Evolutionary conservation across 2,329 filamentous ascomycete genomes (phyloP).

Genomic region (Ascosphaera apis): DNA sequence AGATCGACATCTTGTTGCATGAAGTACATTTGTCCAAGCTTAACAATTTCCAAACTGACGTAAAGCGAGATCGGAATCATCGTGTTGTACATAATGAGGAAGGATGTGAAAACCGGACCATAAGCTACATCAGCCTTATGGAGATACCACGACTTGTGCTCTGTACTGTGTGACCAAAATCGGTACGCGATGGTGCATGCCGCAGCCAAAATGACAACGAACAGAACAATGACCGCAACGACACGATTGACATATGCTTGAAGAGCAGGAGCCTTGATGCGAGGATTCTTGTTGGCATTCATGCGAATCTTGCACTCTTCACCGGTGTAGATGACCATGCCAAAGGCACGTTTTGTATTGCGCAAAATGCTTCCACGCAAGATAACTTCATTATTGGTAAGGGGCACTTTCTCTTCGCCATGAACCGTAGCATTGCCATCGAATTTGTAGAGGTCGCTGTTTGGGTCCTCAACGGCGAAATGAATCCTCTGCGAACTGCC

Average conservation of each 20-base stretch:
- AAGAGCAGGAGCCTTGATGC: conserved; percentile 43
- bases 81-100: conserved; percentile 95
- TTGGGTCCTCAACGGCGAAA: conserved; percentile 85
- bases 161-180: conserved; percentile 34
- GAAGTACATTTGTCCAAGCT: conserved; percentile 92
- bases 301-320: conserved; percentile 99
- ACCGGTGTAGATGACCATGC: conserved; percentile 86
- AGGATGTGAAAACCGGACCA: conserved; percentile 90
- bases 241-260: conserved; percentile 48
- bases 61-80: conserved; percentile 94
- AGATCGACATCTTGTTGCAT: conserved; percentile 97
- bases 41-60: conserved; percentile 91
- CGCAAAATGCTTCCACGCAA: conserved; percentile 80
- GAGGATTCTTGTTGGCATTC: conserved; percentile 79
- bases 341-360: conserved; percentile 94
- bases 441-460: conserved; percentile 95
- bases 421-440: conserved; percentile 89
- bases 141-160: conserved; percentile 53
- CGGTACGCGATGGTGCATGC: conserved; percentile 70
- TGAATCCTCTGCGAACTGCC: conserved; percentile 67
- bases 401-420: conserved; percentile 73
- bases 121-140: conserved; percentile 63
- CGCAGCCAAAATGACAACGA: conserved; percentile 60
- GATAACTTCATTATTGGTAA: conserved; percentile 78
- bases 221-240: conserved; percentile 78